These are phyloP conservation scores for Aschersonia sp. DNA, from an alignment of 2,329 filamentous ascomycete species.

Conservation along the genomic window DNA sequence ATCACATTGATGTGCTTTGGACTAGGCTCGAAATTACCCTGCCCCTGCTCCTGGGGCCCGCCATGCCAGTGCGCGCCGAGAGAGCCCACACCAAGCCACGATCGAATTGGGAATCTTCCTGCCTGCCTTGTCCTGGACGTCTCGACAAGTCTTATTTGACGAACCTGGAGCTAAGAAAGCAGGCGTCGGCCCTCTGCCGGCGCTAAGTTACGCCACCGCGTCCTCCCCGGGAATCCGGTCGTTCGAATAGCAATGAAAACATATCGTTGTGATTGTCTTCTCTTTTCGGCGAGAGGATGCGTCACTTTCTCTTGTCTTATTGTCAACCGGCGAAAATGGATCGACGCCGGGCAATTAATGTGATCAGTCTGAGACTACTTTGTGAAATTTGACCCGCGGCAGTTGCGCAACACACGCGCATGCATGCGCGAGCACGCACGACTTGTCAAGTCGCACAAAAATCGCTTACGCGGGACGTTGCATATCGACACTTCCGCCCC, in stretches of 20 bases:
- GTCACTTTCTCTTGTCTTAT: background rate
- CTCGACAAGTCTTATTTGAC: background rate
- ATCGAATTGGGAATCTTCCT: background rate
- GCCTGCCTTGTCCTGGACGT: background rate
- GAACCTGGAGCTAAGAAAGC: background rate
- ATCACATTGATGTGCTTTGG: background rate
- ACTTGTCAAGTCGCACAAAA: no score
- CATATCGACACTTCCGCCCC: background rate
- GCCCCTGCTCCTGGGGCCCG: no score
- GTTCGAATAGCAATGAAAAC: background rate
- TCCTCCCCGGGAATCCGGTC: background rate
- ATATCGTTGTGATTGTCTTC: background rate
- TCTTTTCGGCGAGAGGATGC: background rate
- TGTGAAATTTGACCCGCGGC: background rate
- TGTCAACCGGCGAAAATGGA: background rate
- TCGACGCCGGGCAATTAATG: background rate
- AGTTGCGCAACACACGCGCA: background rate
- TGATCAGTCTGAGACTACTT: background rate
- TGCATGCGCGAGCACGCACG: no score
- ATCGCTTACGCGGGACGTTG: no score
- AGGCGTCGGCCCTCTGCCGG: background rate
- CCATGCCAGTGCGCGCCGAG: background rate
- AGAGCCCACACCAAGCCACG: background rate
- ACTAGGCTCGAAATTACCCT: background rate
- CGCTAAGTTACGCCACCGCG: background rate